Evolutionary conservation across 495 filamentous ascomycete genomes (phyloP), one percentile per base, ranked within the genome.

Genomic region (Polyplosphaeria fusca): DNA sequence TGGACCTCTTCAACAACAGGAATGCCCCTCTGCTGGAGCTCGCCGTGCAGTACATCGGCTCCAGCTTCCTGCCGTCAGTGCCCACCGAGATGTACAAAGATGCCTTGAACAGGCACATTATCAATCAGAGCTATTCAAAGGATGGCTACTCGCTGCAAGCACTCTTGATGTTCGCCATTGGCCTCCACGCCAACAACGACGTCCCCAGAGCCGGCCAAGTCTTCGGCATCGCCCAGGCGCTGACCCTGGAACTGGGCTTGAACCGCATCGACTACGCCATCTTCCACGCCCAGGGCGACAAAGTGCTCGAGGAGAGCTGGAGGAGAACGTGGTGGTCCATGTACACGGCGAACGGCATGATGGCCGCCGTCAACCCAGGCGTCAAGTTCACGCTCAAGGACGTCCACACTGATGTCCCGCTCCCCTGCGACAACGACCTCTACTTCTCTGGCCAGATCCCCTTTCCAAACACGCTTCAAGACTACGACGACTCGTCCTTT

Each of bases 301-400:
- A 75, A 0, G 73, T 88, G 5, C 68, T 86, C 4, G 84, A 82
- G 30, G 91, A 96, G 66, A 86, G 85, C 65, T 83, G 88, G 78
- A 78, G 90, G 23, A 79, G 91, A 37, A 95, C 89, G 14, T 95
- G 89, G 90, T 96, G 90, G 90, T 88, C 94, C 61, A 70, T 96
- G 44, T 94, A 85, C 65, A 81, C 91, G 38, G 79, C 89, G 13
- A 89, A 95, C 63, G 77, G 73, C 9, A 69, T 81, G 62, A 59
- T 82, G 50, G 79, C 80, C 5, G 77, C 61, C 2, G 55, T 71
- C 11, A 67, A 69, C 53, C 65, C 64, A 43, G 28, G 63, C 3
- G 66, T 67, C 24, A 43, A 56, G 4, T 76, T 74, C 47, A 45
- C 53, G 11, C 60, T 75, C n/a, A 71, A 70, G 44, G 63, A 64